phyloP scores from a whole-genome alignment of 371 early-diverging fungal species.

The Mortierella sp. region DNA sequence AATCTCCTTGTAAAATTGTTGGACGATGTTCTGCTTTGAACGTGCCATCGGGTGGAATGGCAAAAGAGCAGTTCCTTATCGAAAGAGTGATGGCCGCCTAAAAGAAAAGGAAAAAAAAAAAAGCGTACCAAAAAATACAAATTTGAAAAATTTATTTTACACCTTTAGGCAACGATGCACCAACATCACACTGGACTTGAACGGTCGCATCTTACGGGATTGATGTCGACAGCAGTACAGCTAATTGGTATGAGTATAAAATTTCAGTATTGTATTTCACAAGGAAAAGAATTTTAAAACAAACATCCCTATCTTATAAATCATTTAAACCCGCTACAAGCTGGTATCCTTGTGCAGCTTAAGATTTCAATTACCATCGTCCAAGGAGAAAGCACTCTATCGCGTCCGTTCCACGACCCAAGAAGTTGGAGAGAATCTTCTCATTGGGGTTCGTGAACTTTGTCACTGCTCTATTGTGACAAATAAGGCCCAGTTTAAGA shows the following conservation, averaged over 20 bases:
- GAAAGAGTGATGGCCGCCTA: slow-evolving; percentile 86
- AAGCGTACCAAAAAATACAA: background rate
- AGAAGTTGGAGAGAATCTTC: slow-evolving; percentile 88
- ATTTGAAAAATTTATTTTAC: background rate
- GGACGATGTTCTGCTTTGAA: slow-evolving; percentile 86
- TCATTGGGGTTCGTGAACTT: slow-evolving; percentile 82
- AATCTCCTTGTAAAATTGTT: slow-evolving; percentile 84
- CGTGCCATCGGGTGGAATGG: slow-evolving; percentile 71
- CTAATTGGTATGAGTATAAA: slow-evolving; percentile 30
- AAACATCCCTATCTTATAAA: no score
- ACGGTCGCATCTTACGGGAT: slow-evolving; percentile 69
- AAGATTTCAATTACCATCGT: slow-evolving; percentile 67
- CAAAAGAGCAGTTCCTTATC: slow-evolving; percentile 88
- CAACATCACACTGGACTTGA: background rate
- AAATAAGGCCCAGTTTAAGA: background rate
- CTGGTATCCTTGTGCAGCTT: background rate
- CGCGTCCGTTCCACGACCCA: slow-evolving; percentile 93
- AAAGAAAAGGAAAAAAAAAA: background rate
- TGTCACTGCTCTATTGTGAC: slow-evolving; percentile 69
- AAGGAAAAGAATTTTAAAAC: no score
- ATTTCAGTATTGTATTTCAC: no score
- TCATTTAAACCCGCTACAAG: background rate
- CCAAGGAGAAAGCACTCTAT: slow-evolving; percentile 90
- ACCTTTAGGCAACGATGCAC: background rate
- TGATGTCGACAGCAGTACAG: slow-evolving; percentile 91